Evolutionary conservation across 108 stramenopile species (phyloP), one percentile per base, ranked within the genome.

Genomic region (Ochromonas danica): DNA sequence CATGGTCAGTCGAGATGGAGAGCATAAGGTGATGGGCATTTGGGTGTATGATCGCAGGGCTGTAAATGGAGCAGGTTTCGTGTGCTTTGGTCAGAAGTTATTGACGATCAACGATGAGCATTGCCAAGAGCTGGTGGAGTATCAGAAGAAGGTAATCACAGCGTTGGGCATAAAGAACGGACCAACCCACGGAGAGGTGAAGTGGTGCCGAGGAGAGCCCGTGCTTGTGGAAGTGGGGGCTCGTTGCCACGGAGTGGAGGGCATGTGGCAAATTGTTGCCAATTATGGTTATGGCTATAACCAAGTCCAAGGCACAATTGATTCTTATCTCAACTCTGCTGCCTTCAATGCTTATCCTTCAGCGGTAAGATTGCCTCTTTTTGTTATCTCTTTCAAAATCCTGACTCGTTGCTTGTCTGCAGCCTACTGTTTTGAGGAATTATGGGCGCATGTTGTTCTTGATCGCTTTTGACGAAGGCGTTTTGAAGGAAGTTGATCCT

Each of bases 31-130:
- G 45, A 92, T 92, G 36, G 97, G 95, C 2, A 79, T 98, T 27
- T 97, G 96, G 96, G 90, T 91, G 27, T 95, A 94, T 83, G 93
- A 96, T 86, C 94, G 94, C 80, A 85, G 80, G 82, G 42, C 87
- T 79, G 79, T 90, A 62, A 93, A 96, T 77, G 93, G 92, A 33
- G 70, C 70, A 25, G 70, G 30, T 38, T 39, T 63, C 70, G 79
- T 80, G n/a, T 1, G 70, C 42, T 35, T 74, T 45, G 1, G 79
- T 39, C 39, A 80, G 43, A 33, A 30, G 0, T 38, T 51, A 41
- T 33, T 70, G 43, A 30, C 43, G 43, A n/a, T 74, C 65, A 45
- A n/a, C n/a, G 70, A 43, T 33, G 35, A 70, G n/a, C 36, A 35
- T 38, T 63, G 60, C 0, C 27, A n/a, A 25, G 79, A 70, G 30